Evolutionary conservation across 163 green algal genomes (phyloP).

Genomic region (Scenedesmus sp.): DNA sequence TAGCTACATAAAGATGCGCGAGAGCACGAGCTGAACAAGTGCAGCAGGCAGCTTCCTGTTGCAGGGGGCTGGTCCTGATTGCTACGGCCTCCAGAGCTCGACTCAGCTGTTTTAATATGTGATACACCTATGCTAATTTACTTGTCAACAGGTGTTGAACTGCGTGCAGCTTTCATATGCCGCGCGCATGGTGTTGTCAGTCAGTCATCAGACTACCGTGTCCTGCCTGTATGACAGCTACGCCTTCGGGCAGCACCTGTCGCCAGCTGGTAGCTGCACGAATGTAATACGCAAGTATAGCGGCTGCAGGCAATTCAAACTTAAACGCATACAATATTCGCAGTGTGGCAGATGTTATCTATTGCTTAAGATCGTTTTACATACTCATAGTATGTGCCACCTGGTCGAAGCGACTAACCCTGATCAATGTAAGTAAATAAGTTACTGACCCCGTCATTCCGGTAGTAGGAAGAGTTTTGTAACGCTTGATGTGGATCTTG

Average conservation of each 20-base stretch:
- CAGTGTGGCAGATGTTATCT: background rate
- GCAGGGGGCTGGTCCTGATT: background rate
- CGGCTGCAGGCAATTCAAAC: background rate
- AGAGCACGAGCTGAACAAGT: background rate
- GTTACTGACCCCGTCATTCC: no score
- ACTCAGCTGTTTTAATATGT: no score
- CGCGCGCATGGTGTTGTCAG: background rate
- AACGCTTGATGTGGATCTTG: no score
- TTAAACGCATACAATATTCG: background rate
- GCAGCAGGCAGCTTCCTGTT: background rate
- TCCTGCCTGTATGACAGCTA: background rate
- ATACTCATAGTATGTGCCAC: no score
- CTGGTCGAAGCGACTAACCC: no score
- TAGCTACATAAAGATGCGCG: no score
- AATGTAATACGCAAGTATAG: background rate
- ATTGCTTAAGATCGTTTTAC: no score
- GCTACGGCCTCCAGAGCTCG: background rate
- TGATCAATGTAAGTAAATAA: no score
- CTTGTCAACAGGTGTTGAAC: no score
- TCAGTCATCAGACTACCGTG: background rate
- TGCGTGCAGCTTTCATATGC: background rate
- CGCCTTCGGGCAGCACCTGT: background rate
- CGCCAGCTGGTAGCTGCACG: accelerated
- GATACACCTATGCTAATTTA: background rate
- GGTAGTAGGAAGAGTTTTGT: no score